phyloP scores from a whole-genome alignment of 148 eudicot species.

The Salicornia ramosissima region DNA sequence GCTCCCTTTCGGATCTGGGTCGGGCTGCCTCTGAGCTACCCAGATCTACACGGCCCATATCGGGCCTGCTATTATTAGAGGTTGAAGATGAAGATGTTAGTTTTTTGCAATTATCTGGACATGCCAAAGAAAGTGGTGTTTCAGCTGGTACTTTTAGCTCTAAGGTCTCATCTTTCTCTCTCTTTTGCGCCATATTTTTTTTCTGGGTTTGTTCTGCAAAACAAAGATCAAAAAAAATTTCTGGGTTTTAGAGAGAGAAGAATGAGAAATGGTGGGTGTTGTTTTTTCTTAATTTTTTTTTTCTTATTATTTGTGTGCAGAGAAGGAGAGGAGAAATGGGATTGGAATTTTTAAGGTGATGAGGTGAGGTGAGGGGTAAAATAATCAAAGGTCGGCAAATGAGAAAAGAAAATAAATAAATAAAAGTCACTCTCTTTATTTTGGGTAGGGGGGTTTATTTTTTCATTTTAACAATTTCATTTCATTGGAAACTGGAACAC shows the following conservation, averaged over 20 bases:
- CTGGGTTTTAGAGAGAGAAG: conserved; percentile 2
- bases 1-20: conserved; percentile 22
- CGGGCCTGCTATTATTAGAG: conserved; percentile 4
- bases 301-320: neutral
- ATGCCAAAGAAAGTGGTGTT: conserved; percentile 23
- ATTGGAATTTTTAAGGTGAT: conserved; percentile 8
- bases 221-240: neutral
- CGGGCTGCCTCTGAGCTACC: conserved; percentile 12
- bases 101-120: conserved; percentile 27
- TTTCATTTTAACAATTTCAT: too few relatives aligned
- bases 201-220: neutral
- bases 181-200: conserved; percentile 49
- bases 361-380: conserved; percentile 10
- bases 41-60: conserved; percentile 25
- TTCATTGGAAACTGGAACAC: conserved; percentile 28
- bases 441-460: neutral
- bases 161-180: conserved; percentile 60
- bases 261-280: conserved; percentile 11
- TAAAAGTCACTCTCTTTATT: neutral
- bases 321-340: neutral
- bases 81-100: conserved; percentile 9
- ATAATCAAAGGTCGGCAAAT: conserved; percentile 37
- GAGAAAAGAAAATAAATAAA: conserved; percentile 19
- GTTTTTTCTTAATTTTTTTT: neutral
- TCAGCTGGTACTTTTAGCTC: conserved; percentile 62